phyloP scores from a whole-genome alignment of 2,329 filamentous ascomycete genomes.

The Aspergillus pseudotamarii region DNA sequence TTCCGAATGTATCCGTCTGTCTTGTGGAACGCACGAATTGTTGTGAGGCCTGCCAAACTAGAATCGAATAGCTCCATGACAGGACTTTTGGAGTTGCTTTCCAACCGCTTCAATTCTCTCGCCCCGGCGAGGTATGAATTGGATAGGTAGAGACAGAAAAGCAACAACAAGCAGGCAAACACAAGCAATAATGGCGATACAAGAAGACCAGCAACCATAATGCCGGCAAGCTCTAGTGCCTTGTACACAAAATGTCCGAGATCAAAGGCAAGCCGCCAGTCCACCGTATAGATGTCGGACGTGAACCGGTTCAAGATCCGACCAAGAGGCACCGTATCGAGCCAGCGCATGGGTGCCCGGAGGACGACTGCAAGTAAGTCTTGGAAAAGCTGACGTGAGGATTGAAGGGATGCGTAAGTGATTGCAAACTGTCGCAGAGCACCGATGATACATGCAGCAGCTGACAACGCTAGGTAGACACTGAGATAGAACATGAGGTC shows the following conservation, averaged over 20 bases:
- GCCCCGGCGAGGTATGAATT: slow-evolving; percentile 67
- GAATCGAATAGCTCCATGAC: slow-evolving; percentile 79
- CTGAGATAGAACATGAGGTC: slow-evolving; percentile 52
- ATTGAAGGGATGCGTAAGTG: slow-evolving; percentile 65
- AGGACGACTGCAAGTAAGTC: slow-evolving; percentile 69
- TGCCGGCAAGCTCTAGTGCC: slow-evolving; percentile 63
- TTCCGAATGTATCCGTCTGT: slow-evolving; percentile 65
- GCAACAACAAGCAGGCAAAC: slow-evolving; percentile 60
- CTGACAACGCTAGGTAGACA: slow-evolving; percentile 66
- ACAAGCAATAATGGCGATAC: slow-evolving; percentile 68
- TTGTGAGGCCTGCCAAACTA: slow-evolving; percentile 70
- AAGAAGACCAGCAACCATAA: slow-evolving; percentile 66
- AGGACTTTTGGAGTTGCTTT: slow-evolving; percentile 74
- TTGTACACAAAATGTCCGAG: slow-evolving; percentile 64
- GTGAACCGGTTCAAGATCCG: slow-evolving; percentile 77
- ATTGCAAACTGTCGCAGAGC: slow-evolving; percentile 48
- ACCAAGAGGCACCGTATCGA: slow-evolving; percentile 76
- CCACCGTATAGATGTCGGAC: slow-evolving; percentile 72
- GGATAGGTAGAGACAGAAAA: slow-evolving; percentile 61
- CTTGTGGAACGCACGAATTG: slow-evolving; percentile 76
- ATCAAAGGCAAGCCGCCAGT: slow-evolving; percentile 66
- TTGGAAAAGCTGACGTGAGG: slow-evolving; percentile 68
- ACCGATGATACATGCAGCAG: slow-evolving; percentile 60
- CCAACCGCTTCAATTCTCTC: slow-evolving; percentile 63
- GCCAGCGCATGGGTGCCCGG: slow-evolving; percentile 73